phyloP scores from a whole-genome alignment of 495 filamentous ascomycete species.

The Geopyxis carbonaria region DNA sequence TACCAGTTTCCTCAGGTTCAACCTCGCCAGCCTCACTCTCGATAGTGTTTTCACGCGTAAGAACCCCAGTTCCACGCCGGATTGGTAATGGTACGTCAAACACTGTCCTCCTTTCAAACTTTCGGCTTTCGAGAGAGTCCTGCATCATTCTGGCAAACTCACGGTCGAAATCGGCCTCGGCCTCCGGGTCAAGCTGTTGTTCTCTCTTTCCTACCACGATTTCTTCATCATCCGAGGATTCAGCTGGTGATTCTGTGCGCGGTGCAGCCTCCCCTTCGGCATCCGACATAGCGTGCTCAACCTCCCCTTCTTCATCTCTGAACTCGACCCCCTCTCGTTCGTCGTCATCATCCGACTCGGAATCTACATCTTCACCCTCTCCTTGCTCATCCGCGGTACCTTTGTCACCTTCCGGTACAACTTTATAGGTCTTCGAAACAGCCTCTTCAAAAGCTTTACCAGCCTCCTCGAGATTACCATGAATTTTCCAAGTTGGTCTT shows the following conservation, averaged over 20 bases:
- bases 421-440: slow-evolving; percentile 73
- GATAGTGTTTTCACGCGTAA: slow-evolving; percentile 34
- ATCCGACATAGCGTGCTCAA: slow-evolving; percentile 27
- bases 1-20: slow-evolving; percentile 31
- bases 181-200: slow-evolving; percentile 82
- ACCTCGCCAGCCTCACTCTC: slow-evolving; percentile 29
- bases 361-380: slow-evolving; percentile 46
- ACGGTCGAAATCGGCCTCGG: slow-evolving; percentile 91
- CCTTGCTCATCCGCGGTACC: slow-evolving; percentile 51
- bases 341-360: slow-evolving; percentile 34
- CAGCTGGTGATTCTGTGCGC: slow-evolving; percentile 26
- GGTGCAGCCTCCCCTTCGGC: slow-evolving; percentile 19
- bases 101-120: slow-evolving; percentile 80
- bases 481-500: slow-evolving; percentile 81
- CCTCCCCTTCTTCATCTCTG: slow-evolving; percentile 38
- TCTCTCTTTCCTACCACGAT: slow-evolving; percentile 81
- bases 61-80: slow-evolving; percentile 35
- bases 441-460: slow-evolving; percentile 70
- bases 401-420: slow-evolving; percentile 34
- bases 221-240: slow-evolving; percentile 46
- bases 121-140: slow-evolving; percentile 82
- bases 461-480: slow-evolving; percentile 65
- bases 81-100: slow-evolving; percentile 93
- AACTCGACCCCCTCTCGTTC: slow-evolving; percentile 33
- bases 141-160: slow-evolving; percentile 98